A percentile compares a stretch with the other conserved stretches of the same genome.
These are phyloP conservation scores for Linum tenue DNA, from an alignment of 345 rosid species.

Conservation along the genomic window DNA sequence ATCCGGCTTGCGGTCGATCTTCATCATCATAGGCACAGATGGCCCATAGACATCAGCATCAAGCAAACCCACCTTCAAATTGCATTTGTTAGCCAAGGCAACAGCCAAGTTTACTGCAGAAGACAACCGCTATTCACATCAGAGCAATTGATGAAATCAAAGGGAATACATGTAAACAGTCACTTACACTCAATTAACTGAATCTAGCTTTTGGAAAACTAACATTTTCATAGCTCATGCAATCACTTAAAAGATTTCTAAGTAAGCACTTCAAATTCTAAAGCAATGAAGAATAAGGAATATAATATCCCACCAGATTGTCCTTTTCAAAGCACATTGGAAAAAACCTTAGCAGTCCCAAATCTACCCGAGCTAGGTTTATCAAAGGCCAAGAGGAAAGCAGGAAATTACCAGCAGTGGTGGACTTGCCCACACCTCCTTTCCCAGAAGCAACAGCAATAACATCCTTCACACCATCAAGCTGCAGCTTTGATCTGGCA, in stretches of 20 bases:
- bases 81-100: constrained; percentile 63
- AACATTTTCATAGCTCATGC: no score
- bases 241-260: no score
- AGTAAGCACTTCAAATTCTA: no score
- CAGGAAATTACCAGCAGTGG: constrained; percentile 59
- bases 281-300: no score
- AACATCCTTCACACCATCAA: constrained; percentile 70
- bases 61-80: constrained; percentile 75
- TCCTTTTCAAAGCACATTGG: no score
- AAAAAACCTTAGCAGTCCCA: no score
- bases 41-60: constrained; percentile 98
- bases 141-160: no score
- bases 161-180: no score
- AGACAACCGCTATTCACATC: background rate
- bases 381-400: no score
- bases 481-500: constrained; percentile 44
- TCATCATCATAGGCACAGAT: constrained; percentile 89
- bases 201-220: background rate
- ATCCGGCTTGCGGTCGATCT: constrained; percentile 65
- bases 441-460: constrained; percentile 92
- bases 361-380: no score
- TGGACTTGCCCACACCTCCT: constrained; percentile 96
- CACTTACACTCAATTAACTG: background rate
- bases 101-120: constrained; percentile 85
- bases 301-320: no score